Evolutionary conservation across 2,329 filamentous ascomycete genomes (phyloP).

Genomic region (Apiospora sp.): DNA sequence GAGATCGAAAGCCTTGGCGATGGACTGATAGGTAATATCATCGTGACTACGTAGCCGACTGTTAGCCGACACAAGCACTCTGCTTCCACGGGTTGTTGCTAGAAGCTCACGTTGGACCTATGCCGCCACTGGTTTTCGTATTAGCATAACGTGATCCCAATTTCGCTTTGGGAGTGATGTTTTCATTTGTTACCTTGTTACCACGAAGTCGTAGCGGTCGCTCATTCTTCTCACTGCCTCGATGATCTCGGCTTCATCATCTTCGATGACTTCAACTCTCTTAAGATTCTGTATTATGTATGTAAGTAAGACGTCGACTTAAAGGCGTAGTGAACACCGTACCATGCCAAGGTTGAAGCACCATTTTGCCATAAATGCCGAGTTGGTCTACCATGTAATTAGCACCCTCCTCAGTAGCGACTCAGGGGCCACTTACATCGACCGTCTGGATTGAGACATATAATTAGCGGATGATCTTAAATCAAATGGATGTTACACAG

Average conservation of each 20-base stretch:
- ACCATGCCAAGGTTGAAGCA: slow-evolving; percentile 70
- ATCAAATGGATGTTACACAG: slow-evolving; percentile 20
- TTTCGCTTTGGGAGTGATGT: neutral
- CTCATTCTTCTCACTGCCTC: slow-evolving; percentile 91
- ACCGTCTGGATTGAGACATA: slow-evolving; percentile 35
- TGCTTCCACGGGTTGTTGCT: too few species aligned
- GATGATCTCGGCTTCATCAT: slow-evolving; percentile 89
- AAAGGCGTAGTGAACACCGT: slow-evolving; percentile 32
- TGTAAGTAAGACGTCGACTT: slow-evolving; percentile 27
- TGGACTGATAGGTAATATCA: slow-evolving; percentile 95
- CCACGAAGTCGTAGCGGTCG: slow-evolving; percentile 88
- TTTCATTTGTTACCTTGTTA: slow-evolving; percentile 69
- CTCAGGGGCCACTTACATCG: slow-evolving; percentile 41
- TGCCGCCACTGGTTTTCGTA: slow-evolving; percentile 72
- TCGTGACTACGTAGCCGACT: slow-evolving; percentile 72
- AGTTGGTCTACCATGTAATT: slow-evolving; percentile 61
- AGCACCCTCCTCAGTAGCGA: neutral
- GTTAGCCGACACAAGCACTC: neutral
- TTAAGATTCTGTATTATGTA: slow-evolving; percentile 67
- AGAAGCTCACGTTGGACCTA: slow-evolving; percentile 83
- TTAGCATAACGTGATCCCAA: neutral
- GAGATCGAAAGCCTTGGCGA: slow-evolving; percentile 86
- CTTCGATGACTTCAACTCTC: slow-evolving; percentile 89
- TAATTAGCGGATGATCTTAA: neutral
- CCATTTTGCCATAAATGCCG: slow-evolving; percentile 69